Evolutionary conservation across 768 basidiomycete genomes (phyloP).

Genomic region (Mycena sanguinolenta): DNA sequence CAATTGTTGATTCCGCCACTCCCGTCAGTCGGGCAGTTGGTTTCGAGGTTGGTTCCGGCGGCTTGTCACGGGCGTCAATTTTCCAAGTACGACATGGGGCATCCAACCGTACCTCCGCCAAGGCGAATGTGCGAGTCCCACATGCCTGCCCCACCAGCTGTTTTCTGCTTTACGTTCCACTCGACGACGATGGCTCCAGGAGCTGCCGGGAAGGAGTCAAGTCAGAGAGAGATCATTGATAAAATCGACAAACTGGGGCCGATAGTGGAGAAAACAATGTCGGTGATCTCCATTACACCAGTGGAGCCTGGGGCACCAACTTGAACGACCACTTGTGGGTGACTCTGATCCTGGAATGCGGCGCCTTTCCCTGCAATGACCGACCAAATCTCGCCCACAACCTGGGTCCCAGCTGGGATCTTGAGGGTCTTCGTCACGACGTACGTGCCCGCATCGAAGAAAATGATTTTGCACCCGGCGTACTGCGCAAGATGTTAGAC

Average conservation of each 20-base stretch:
- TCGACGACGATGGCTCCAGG: slow-evolving; percentile 71
- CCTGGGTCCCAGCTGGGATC: slow-evolving; percentile 68
- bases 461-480: slow-evolving; percentile 82
- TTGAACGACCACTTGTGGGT: slow-evolving; percentile 61
- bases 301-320: slow-evolving; percentile 60
- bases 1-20: slow-evolving; percentile 61
- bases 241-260: slow-evolving; percentile 44
- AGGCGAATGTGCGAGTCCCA: slow-evolving; percentile 70
- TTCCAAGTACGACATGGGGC: neutral
- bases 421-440: slow-evolving; percentile 65
- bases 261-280: slow-evolving; percentile 73
- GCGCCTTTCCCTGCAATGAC: slow-evolving; percentile 64
- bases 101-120: slow-evolving; percentile 51
- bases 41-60: slow-evolving; percentile 67
- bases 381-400: slow-evolving; percentile 74
- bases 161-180: slow-evolving; percentile 73
- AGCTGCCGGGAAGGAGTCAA: slow-evolving; percentile 42
- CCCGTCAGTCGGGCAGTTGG: slow-evolving; percentile 59
- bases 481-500: slow-evolving; percentile 54
- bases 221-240: neutral
- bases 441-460: slow-evolving; percentile 81
- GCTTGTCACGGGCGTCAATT: slow-evolving; percentile 45
- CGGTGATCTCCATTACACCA: slow-evolving; percentile 72
- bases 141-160: slow-evolving; percentile 68
- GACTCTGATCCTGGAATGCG: slow-evolving; percentile 58